Base-by-base conservation (phyloP, 2,329 filamentous ascomycete genomes). In the Fusarium caatingaense region DNA sequence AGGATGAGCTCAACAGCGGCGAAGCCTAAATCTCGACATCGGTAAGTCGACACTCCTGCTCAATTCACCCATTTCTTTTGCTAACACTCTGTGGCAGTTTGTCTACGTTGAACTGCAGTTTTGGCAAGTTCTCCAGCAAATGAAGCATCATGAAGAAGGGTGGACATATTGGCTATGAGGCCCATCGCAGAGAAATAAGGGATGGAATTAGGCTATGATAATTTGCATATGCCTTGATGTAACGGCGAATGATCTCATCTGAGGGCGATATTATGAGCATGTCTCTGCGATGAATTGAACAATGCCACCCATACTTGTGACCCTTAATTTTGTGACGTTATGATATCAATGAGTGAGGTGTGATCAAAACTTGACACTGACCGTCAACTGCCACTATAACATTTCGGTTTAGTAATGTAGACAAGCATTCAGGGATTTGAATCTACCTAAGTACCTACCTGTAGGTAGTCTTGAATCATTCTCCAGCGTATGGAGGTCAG, bases 221-320 rank as follows among this genome's bases (percentile, higher is more conserved):
- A 23, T 59, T 45, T 53, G 45, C 54, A 71, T 60, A 53, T 45
- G 67, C 57, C 49, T 64, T 16, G n/a, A 60, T 71, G 63, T 60
- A 56, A 34, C 48, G 44, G 45, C 41, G 48, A 34, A 34, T 25
- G 27, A 25, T 67, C 42, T 63, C 58, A 60, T 60, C 32, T 70
- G 58, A 45, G 44, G 66, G 42, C 67, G 42, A 71, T 68, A 71
- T 42, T 60, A 56, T 16, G 32, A 70, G 54, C 51, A 65, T 55
- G 51, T 55, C 68, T 68, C 58, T 64, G 57, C 55, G 58, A 64
- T 64, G 25, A 67, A 66, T 69, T 42, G 20, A 58, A 46, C 44
- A 32, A 69, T 45, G 9, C 41, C 53, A 34, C 30, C 44, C 21
- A 18, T 25, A n/a, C 4, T 16, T 23, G 9, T n/a, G 8, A 18